Base-by-base conservation (phyloP, 768 basidiomycete genomes). In the Podaxis sp. region DNA sequence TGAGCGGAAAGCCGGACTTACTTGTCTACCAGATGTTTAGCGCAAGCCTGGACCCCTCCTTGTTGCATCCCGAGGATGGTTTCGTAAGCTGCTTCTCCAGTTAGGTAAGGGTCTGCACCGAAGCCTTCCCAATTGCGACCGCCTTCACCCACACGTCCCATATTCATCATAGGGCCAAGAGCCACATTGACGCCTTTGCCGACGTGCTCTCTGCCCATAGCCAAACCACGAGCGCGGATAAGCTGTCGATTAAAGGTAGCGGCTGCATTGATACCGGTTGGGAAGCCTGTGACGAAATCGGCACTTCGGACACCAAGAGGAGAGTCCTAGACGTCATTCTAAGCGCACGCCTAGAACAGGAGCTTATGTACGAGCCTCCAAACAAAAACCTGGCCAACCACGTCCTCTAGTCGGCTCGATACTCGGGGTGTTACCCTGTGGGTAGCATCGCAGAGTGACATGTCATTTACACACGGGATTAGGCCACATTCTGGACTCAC, bases 61-160 rank as follows among this genome's bases (percentile, higher is more conserved):
- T 76, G 68, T 70, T 97, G 94, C 76, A 96, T 74, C 6, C 94
- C 94, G n/a, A 91, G 75, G 57, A 96, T 84, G 0, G 93, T 96
- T 73, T 94, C 90, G 59, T 86, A 89, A 3, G 87, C 84, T 0
- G 80, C 78, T 69, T 92, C 93, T 12, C 95, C 94, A 19, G 84
- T 68, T 12, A 96, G 77, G 76, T 86, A 96, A 0, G 95, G 95
- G 72, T 97, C 95, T 9, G 84, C 93, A 38, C 94, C 94, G 62
- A 94, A 95, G n/a, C 93, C 93, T 79, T 96, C 95, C 92, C 93
- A 96, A 73, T 95, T 94, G 29, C 95, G 80, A 17, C 95, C 95
- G 7, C 89, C 93, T 66, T 84, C 79, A 2, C 90, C 86, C n/a
- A 88, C 74, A n/a, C 91, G 85, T 0, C 89, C 91, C 78, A 96